Evolutionary conservation across 2,329 filamentous ascomycete species (phyloP).

Genomic region (Cladobotryum mycophilum): DNA sequence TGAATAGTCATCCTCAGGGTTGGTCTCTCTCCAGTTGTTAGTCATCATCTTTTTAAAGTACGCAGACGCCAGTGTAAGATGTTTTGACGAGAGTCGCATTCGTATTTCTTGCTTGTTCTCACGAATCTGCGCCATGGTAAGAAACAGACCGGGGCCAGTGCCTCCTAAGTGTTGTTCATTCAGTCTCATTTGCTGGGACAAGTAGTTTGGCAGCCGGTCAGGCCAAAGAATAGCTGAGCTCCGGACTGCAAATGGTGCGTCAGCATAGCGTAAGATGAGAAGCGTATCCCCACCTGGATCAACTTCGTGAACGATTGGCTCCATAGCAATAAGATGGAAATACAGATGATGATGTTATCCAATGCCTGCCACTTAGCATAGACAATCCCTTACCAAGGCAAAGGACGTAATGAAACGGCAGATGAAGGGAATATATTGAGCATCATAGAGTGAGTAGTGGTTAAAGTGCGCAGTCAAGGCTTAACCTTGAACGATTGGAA

Average conservation of each 20-base stretch:
- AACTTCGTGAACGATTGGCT: not conserved
- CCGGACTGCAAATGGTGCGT: not conserved
- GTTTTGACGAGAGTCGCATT: conserved; percentile 26
- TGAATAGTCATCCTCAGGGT: not conserved
- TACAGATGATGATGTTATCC: not conserved
- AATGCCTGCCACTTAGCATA: no score
- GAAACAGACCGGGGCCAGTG: no score
- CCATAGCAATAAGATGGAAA: not conserved
- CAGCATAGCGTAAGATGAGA: not conserved
- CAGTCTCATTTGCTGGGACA: not conserved
- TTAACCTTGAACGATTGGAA: no score
- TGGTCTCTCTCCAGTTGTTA: conserved; percentile 7
- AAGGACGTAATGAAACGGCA: no score
- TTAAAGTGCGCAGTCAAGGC: no score
- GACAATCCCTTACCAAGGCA: no score
- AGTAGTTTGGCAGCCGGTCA: not conserved
- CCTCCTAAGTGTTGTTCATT: not conserved
- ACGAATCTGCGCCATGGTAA: no score
- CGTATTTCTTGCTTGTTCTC: not conserved
- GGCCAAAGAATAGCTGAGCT: not conserved
- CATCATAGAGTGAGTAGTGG: no score
- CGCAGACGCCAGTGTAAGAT: conserved; percentile 28
- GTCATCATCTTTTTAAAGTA: conserved; percentile 14
- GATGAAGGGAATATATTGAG: no score
- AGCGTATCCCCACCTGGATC: conserved; percentile 5